Percentiles rank a stretch among this genome's conserved stretches.
phyloP scores from a whole-genome alignment of 805 yeast genomes.

The Spathaspora hagerdaliae region DNA sequence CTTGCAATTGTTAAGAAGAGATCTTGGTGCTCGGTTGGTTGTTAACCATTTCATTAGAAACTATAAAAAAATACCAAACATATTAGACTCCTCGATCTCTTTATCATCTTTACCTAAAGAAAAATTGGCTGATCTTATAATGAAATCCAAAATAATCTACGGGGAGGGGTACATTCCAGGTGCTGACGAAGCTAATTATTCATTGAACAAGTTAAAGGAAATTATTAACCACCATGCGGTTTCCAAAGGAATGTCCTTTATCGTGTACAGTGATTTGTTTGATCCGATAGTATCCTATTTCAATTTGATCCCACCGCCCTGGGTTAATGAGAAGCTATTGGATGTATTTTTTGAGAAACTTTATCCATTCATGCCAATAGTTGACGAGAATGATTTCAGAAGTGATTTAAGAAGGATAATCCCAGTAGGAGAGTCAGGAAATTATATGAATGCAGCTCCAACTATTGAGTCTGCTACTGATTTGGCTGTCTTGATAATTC shows the following conservation, averaged over 20 bases:
- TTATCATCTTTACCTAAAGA: background rate
- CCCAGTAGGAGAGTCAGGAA: background rate
- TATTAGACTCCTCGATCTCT: background rate
- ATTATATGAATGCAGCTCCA: background rate
- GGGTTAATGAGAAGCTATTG: constrained; percentile 1
- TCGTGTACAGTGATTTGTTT: background rate
- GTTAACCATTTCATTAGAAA: constrained; percentile 1
- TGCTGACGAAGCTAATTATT: constrained; percentile 1
- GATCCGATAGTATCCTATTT: constrained; percentile 6
- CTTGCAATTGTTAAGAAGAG: constrained; percentile 4
- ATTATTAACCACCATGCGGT: constrained; percentile 2
- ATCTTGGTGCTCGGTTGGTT: constrained; percentile 4
- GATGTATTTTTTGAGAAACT: constrained; percentile 10
- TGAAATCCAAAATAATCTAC: background rate
- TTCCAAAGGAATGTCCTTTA: constrained; percentile 1
- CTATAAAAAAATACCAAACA: background rate
- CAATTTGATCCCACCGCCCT: constrained; percentile 1
- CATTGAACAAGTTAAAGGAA: constrained; percentile 1
- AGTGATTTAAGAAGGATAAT: constrained; percentile 2
- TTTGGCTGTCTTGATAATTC: constrained; percentile 12
- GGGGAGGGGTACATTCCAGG: constrained; percentile 5
- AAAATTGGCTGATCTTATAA: background rate
- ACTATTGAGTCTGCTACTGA: constrained; percentile 9
- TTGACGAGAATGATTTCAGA: constrained; percentile 12
- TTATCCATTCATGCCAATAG: constrained; percentile 11